A percentile compares a stretch with the other conserved stretches of the same genome.
Conservation (phyloP, 768 basidiomycete species). For the Lentinula detonsa region DNA sequence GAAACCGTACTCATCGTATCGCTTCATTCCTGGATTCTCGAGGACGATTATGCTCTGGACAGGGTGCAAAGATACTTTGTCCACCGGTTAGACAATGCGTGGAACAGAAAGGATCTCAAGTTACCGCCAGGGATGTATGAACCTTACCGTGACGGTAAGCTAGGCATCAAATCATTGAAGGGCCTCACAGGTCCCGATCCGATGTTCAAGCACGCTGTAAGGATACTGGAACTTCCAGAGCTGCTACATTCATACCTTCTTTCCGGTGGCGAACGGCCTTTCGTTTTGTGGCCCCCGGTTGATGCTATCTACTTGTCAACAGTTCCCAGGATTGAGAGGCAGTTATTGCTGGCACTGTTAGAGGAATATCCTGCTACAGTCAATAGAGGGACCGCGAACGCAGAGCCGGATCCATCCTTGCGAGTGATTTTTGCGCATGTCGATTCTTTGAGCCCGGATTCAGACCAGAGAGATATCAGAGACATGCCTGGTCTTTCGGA, state of each 20-base stretch:
- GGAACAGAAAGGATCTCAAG: neutral
- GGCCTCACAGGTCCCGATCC: neutral
- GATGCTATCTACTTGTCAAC: neutral
- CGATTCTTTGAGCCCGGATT: neutral
- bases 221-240: neutral
- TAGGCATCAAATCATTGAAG: neutral
- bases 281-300: neutral
- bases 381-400: neutral
- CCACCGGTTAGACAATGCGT: neutral
- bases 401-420: neutral
- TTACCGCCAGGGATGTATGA: neutral
- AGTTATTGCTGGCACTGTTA: neutral
- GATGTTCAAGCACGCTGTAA: neutral
- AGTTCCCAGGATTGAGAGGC: neutral
- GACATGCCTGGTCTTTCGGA: slow-evolving; percentile 43
- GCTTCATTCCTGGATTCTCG: neutral
- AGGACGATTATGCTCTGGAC: neutral
- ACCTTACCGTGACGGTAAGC: neutral
- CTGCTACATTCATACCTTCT: neutral
- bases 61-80: neutral
- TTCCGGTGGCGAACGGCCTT: neutral
- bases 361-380: neutral
- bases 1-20: neutral
- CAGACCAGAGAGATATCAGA: slow-evolving; percentile 22
- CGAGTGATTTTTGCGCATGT: slow-evolving; percentile 1